A percentile compares a stretch with the other conserved stretches of the same genome.
phyloP scores from a whole-genome alignment of 805 yeast genomes.

The Cyberlindnera maritima region DNA sequence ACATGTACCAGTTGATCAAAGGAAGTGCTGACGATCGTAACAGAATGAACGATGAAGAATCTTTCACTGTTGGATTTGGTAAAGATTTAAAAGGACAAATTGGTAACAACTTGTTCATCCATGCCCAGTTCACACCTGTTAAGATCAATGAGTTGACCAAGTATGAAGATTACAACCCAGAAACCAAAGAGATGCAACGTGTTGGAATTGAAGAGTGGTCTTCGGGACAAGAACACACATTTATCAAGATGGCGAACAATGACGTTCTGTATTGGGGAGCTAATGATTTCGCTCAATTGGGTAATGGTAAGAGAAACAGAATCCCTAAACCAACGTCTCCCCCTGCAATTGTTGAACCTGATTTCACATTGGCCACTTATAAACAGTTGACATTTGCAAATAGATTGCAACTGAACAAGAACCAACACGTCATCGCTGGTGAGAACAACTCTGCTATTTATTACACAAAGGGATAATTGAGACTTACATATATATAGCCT shows the following conservation, averaged over 20 bases:
- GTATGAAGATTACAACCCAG: conserved; percentile 56
- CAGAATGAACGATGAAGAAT: conserved; percentile 22
- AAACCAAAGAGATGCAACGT: conserved; percentile 35
- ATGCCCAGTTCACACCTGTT: conserved; percentile 67
- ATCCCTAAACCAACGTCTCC: conserved; percentile 49
- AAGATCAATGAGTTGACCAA: conserved; percentile 41
- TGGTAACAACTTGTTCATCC: conserved; percentile 75
- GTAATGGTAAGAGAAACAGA: conserved; percentile 72
- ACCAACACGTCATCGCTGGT: conserved; percentile 65
- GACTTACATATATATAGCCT: neutral
- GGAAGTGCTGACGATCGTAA: conserved; percentile 19
- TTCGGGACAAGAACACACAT: conserved; percentile 64
- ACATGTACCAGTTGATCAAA: conserved; percentile 29
- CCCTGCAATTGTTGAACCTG: conserved; percentile 61
- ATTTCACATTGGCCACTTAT: conserved; percentile 28
- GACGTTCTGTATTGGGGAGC: conserved; percentile 83
- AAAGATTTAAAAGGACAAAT: conserved; percentile 83
- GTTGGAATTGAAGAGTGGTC: conserved; percentile 51
- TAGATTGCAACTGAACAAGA: conserved; percentile 46
- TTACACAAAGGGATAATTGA: conserved; percentile 36
- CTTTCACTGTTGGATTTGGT: conserved; percentile 65
- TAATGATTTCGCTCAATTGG: conserved; percentile 79
- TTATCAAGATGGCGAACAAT: conserved; percentile 56
- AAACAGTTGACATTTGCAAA: conserved; percentile 36
- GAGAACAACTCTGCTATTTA: conserved; percentile 58